Base-by-base conservation (phyloP, 2,329 filamentous ascomycete genomes). In the Claviceps humidiphila region DNA sequence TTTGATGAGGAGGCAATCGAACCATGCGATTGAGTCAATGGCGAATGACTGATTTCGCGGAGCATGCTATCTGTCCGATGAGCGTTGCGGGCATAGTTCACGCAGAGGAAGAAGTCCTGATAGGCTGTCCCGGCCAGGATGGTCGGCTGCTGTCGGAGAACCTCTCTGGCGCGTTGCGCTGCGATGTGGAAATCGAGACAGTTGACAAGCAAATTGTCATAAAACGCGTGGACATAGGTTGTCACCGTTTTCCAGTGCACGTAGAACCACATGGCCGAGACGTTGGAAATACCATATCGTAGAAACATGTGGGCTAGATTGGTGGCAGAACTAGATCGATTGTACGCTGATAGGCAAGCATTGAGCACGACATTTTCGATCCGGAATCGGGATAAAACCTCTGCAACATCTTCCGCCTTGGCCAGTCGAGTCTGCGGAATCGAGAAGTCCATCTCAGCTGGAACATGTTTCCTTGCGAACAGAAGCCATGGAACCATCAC, bases 231-330 rank as follows among this genome's bases (percentile, higher is more conserved):
- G 5, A 63, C 58, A 46, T 62, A 63, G 11, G 61, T 63, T 24
- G 57, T 45, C 26, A 58, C 61, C 20, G 61, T 63, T 55, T 59
- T 57, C 58, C 57, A 62, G 54, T 63, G 59, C 30, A 63, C 61
- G 42, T 58, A 62, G 55, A 57, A 63, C 61, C 61, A 63, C 61
- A 63, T 63, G 56, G 61, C 61, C 20, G 60, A 62, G 26, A 63
- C 58, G 41, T 62, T 60, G 2, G 55, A 57, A 8, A 63, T 55
- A 43, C 61, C 61, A 34, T 58, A 57, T 48, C 53, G 53, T n/a
- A 63, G 52, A n/a, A 63, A 59, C 37, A 60, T 58, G 55, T 63
- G 60, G n/a, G 61, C 56, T 39, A 63, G 53, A 50, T 63, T 63
- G 2, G 59, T 60, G 14, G 53, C 49, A 37, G 59, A 53, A 14